Base-by-base conservation (phyloP, 2,329 filamentous ascomycete genomes). In the Pseudogymnoascus verrucosus region DNA sequence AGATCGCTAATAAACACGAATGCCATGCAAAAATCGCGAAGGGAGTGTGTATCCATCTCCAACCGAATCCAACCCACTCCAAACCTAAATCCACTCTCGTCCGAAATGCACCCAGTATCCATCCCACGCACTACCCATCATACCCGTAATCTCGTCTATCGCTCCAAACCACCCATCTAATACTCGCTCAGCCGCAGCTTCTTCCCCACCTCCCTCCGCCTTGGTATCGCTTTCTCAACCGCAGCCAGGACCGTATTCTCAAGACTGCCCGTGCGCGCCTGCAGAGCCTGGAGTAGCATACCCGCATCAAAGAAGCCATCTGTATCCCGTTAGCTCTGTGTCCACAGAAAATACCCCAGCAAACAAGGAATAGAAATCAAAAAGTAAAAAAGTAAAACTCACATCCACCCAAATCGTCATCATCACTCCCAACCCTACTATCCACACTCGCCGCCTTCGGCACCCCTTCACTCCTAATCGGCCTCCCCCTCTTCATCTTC, bases 291-390 rank as follows among this genome's bases (percentile, higher is more conserved):
- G 23, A 95, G 81, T 4, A 97, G 84, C 91, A 97, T 96, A 12
- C 93, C 93, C 0, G 93, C 92, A 74, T 98, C 93, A 77, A 98
- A 98, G 80, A 98, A 97, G 34, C 93, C 93, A 80, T 97, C 93
- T 96, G 73, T 69, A 34, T 11, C 54, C 60, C 65, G 12, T 62
- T 36, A 63, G 42, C 44, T n/a, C n/a, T 12, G 28, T 5, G 61
- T 68, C 14, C 68, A 66, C 16, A 67, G 65, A 44, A 67, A 44
- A 34, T 4, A 34, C 19, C 19, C 31, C 6, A 7, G 26, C 26
- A 11, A 11, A 34, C 31, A 34, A 31, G 31, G 31, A 66, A 67
- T 36, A 42, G 51, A 62, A 31, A 61, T 61, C 42, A 63, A 63
- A 34, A 40, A 28, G 19, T 12, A 64, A 64, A 54, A 7, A 54